Base-by-base conservation (phyloP, 441 rosid species). In the Arabidopsis lyrata region DNA sequence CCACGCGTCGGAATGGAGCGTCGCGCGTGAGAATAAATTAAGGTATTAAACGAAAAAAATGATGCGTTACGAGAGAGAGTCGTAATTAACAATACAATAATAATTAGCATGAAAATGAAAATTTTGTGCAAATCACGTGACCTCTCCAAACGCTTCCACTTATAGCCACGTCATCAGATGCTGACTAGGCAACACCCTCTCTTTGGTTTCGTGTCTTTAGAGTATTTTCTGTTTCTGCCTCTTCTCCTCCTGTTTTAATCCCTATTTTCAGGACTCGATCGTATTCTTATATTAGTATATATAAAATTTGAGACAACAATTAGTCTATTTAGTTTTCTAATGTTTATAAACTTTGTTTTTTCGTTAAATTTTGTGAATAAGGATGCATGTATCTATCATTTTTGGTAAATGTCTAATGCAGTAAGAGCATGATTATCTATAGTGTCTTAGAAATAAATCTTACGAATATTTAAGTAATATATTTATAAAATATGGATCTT, bases 71-170 rank as follows among this genome's bases (percentile, higher is more conserved):
- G 42, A 34, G 50, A 41, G 74, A 75, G 77, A 66, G 29, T 16
- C 22, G 63, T 70, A 63, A 41, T 36, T 53, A 74, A 20, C 8
- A 48, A 48, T 35, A 66, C 16, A n/a, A 31, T 24, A 49, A 49
- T 20, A 8, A 48, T 5, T 0, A 44, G 67, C 8, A 45, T 45
- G 65, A 47, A 47, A 47, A 47, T 42, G 70, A 24, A 36, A 39
- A 65, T 0, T 3, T 64, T 47, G 62, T 72, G 73, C 77, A 29
- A 29, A 53, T 59, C 80, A 77, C 77, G 80, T 77, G 80, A 77
- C 73, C 32, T 72, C 47, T 59, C 48, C 18, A 54, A 62, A 44
- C 69, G 29, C 79, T 66, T 71, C 41, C 49, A 50, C 16, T 63
- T 45, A 9, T 39, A 63, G 63, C 72, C 72, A 77, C 80, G 76